Evolutionary conservation across 352 stramenopile species (phyloP).

Genomic region (Phytopythium sindhum): DNA sequence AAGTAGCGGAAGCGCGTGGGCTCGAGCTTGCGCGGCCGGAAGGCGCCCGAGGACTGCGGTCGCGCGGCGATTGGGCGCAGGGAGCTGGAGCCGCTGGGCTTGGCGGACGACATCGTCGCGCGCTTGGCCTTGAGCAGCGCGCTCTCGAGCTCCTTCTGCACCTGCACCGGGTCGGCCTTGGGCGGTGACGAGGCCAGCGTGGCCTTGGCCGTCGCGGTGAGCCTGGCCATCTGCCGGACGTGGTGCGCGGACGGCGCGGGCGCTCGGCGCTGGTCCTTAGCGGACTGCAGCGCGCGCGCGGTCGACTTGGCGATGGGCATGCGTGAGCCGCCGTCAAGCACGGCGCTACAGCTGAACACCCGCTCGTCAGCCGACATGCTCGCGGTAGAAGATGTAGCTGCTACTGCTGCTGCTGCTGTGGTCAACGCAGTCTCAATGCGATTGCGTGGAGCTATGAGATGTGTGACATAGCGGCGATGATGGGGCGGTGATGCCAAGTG

Average conservation of each 20-base stretch:
- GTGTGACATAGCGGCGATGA: neutral
- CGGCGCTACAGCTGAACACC: conserved; percentile 24
- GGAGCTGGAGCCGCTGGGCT: conserved; percentile 1
- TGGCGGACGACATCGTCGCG: conserved; percentile 14
- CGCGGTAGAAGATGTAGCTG: neutral
- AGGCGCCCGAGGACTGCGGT: conserved; percentile 50
- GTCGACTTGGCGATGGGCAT: conserved; percentile 40
- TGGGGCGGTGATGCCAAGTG: neutral
- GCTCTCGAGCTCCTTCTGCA: conserved; percentile 28
- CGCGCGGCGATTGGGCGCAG: conserved; percentile 18
- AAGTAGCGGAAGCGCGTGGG: conserved; percentile 82
- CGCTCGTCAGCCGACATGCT: conserved; percentile 15
- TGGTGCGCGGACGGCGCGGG: conserved; percentile 40
- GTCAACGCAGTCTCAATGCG: neutral
- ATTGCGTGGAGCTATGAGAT: neutral
- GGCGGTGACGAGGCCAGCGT: conserved; percentile 21
- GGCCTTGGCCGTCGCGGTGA: conserved; percentile 28
- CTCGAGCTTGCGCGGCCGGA: conserved; percentile 64
- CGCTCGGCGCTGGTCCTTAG: conserved; percentile 25
- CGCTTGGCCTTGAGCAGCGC: conserved; percentile 19
- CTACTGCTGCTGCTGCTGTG: neutral
- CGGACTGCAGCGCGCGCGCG: conserved; percentile 26
- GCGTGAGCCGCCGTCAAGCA: conserved; percentile 13
- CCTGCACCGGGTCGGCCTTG: conserved; percentile 18
- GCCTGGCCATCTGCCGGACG: conserved; percentile 47